These are phyloP conservation scores for Flaveria bidentis DNA, from an alignment of 129 eudicot species.

Conservation along the genomic window DNA sequence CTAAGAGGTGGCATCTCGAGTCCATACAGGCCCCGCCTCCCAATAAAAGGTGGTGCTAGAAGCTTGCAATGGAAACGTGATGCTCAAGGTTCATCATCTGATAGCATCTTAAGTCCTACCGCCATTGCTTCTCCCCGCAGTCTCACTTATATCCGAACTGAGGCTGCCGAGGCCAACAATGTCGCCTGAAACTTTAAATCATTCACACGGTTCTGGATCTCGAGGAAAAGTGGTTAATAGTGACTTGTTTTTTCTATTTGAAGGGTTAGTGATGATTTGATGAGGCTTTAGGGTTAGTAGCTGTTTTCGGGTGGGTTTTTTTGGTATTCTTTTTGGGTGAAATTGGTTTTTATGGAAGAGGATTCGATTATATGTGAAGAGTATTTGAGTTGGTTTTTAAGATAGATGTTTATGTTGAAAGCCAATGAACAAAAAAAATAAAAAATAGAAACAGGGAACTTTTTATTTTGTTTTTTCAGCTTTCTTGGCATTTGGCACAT, in stretches of 20 bases:
- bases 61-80: constrained; percentile 96
- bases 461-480: too few relatives aligned
- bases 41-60: constrained; percentile 71
- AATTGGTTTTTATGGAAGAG: background rate
- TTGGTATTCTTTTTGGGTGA: constrained; percentile 13
- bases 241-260: constrained; percentile 23
- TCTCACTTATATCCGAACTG: constrained; percentile 71
- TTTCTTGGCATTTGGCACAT: too few relatives aligned
- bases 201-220: constrained; percentile 9
- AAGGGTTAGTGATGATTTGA: constrained; percentile 7
- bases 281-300: constrained; percentile 14
- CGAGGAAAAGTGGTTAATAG: background rate
- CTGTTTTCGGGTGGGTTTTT: background rate
- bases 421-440: background rate
- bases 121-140: constrained; percentile 49
- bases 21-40: constrained; percentile 52
- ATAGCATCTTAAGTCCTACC: constrained; percentile 29
- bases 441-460: background rate
- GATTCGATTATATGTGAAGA: constrained; percentile 5
- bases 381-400: constrained; percentile 4
- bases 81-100: constrained; percentile 39
- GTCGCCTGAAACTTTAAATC: constrained; percentile 28
- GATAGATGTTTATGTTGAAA: background rate
- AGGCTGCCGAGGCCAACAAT: constrained; percentile 42
- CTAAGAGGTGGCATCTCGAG: constrained; percentile 54